Evolutionary conservation across 2,329 filamentous ascomycete species (phyloP).

Genomic region (Epichloe festucae): DNA sequence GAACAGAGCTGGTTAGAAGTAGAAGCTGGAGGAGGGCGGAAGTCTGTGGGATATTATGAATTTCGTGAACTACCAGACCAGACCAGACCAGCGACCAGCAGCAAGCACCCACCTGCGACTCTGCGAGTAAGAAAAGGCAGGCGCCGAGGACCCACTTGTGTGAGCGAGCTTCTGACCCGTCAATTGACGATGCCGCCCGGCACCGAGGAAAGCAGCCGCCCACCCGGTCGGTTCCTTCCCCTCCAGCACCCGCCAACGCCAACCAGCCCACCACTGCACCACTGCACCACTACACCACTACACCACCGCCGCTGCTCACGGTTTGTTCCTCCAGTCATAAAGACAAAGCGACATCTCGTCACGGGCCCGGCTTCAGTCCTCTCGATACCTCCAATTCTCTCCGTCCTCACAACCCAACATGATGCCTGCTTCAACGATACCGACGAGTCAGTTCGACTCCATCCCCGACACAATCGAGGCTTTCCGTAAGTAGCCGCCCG

Average conservation of each 20-base stretch:
- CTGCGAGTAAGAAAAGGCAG: background rate
- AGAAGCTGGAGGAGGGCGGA: background rate
- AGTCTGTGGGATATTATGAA: background rate
- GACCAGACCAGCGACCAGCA: background rate
- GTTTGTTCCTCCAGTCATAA: too few species aligned
- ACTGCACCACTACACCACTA: too few species aligned
- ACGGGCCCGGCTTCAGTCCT: background rate
- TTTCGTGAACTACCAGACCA: too few species aligned
- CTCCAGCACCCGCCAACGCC: too few species aligned
- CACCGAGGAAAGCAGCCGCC: too few species aligned
- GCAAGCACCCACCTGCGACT: background rate
- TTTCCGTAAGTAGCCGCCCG: constrained; percentile 39
- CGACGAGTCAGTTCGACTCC: constrained; percentile 44
- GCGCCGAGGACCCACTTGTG: background rate
- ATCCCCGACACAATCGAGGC: constrained; percentile 52
- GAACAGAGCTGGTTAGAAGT: background rate
- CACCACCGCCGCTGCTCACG: too few species aligned
- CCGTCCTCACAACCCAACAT: constrained; percentile 19
- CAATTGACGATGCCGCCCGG: too few species aligned
- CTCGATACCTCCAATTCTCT: too few species aligned
- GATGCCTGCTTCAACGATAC: constrained; percentile 42
- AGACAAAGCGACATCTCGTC: background rate
- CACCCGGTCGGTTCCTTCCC: too few species aligned
- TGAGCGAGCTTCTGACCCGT: too few species aligned
- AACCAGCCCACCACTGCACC: too few species aligned